Percentiles rank a stretch among this genome's conserved stretches.
These are phyloP conservation scores for Coemansia sp. DNA, from an alignment of 192 early-diverging fungal genomes.

Conservation along the genomic window DNA sequence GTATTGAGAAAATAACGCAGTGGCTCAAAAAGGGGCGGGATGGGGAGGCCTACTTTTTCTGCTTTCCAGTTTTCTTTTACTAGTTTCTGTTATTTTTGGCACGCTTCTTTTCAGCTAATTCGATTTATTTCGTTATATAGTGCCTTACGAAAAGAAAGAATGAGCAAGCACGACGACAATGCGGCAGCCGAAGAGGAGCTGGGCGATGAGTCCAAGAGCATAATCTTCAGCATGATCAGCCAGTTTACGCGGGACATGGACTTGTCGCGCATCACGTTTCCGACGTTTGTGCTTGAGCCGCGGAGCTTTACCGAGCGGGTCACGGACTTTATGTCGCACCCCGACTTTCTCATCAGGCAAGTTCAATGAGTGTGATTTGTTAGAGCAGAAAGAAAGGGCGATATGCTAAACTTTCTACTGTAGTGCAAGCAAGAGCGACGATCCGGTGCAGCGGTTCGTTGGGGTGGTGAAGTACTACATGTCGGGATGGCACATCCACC, in stretches of 20 bases:
- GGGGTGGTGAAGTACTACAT: slow-evolving; percentile 83
- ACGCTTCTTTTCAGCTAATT: not conserved
- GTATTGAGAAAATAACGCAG: not conserved
- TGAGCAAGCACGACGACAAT: slow-evolving; percentile 36
- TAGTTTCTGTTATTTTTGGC: slow-evolving; percentile 6
- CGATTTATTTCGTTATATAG: not conserved
- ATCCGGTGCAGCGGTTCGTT: slow-evolving; percentile 77
- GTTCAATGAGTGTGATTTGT: not conserved
- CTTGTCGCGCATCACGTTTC: slow-evolving; percentile 89
- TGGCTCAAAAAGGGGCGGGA: not conserved
- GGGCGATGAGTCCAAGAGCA: slow-evolving; percentile 76
- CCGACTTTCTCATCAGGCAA: slow-evolving; percentile 76
- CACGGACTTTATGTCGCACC: slow-evolving; percentile 94
- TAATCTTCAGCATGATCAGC: slow-evolving; percentile 82
- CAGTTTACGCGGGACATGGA: slow-evolving; percentile 90
- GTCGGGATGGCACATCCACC: slow-evolving; percentile 91
- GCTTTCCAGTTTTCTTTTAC: slow-evolving; percentile 7
- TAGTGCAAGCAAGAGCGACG: slow-evolving; percentile 67
- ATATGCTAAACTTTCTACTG: not conserved
- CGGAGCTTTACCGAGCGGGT: slow-evolving; percentile 91
- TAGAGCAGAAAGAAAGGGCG: not conserved
- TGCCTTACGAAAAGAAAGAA: slow-evolving; percentile 2
- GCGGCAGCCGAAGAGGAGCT: slow-evolving; percentile 72
- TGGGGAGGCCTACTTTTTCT: not conserved
- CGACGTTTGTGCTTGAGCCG: slow-evolving; percentile 93